Base-by-base conservation (phyloP, 495 filamentous ascomycete genomes). In the Neurospora pannonica region DNA sequence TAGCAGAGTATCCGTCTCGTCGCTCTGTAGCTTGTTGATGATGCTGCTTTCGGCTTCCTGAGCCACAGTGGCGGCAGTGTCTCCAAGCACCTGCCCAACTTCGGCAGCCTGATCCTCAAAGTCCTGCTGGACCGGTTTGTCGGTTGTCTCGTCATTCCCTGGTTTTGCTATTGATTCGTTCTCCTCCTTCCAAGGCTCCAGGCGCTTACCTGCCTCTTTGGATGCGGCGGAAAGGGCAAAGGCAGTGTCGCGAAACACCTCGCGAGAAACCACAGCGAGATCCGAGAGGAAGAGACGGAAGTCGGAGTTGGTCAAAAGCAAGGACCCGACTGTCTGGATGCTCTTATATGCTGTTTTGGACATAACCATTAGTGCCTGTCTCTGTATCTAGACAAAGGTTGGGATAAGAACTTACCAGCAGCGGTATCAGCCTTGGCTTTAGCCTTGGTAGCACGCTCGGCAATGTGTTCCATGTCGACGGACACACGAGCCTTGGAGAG, bases 251-350 rank as follows among this genome's bases (percentile, higher is more conserved):
- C 89, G 89, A 78, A 98, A 95, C 36, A 98, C 90, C 79, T 97
- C 92, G 10, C 93, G 89, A 13, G 90, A 92, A 73, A 98, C 87
- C 0, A 90, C 88, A 48, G 89, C 90, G 38, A 97, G 82, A 77
- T 98, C 95, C n/a, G 90, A 87, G 37, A 97, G 87, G 77, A 98
- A 95, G 19, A 93, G 83, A 24, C 95, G 89, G 81, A 98, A 97
- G 77, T 97, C 94, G 4, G 92, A 89, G 80, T 98, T 98, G 19
- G 92, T 94, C 31, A 98, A 83, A 1, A 97, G 88, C 8, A 98
- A 86, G 70, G 89, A 91, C 11, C 93, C 92, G 9, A 98, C 90
- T 0, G 93, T 97, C 70, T 90, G 92, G 54, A 97, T 82, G 78
- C 94, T 97, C 77, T 91, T 86, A 81, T 94, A 97, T 7, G 92